Evolutionary conservation across 192 early-diverging fungal species (phyloP).

Genomic region (Coemansia sp.): DNA sequence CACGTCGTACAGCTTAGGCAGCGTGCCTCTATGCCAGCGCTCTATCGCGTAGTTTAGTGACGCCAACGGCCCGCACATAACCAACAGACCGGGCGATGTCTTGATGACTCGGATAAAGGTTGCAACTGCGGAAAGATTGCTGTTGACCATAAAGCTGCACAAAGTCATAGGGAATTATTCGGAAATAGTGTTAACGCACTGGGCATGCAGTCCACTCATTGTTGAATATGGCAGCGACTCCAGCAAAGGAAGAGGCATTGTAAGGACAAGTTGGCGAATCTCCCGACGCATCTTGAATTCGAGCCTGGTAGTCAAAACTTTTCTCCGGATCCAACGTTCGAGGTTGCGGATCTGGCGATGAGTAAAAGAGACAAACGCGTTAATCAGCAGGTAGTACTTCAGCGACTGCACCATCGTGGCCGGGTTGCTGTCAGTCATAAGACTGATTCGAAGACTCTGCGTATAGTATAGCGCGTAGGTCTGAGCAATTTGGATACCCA

Average conservation of each 20-base stretch:
- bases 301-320: constrained; percentile 13
- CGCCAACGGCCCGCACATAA: constrained; percentile 2
- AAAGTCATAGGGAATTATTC: too few relatives aligned
- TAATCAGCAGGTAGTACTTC: constrained; percentile 23
- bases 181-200: too few relatives aligned
- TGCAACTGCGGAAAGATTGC: not conserved
- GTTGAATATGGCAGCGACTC: constrained; percentile 9
- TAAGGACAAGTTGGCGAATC: constrained; percentile 2
- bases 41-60: not conserved
- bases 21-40: too few relatives aligned
- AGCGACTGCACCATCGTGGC: constrained; percentile 29
- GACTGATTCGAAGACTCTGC: constrained; percentile 18
- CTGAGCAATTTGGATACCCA: constrained; percentile 10
- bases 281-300: not conserved
- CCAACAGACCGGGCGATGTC: not conserved
- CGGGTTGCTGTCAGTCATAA: constrained; percentile 33
- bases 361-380: constrained; percentile 15
- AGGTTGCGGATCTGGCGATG: constrained; percentile 1
- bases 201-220: not conserved
- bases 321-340: not conserved
- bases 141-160: not conserved
- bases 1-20: too few relatives aligned
- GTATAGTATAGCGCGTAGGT: constrained; percentile 17
- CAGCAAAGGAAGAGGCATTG: constrained; percentile 11
- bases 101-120: constrained; percentile 8